phyloP scores from a whole-genome alignment of 2,329 filamentous ascomycete species.

The Pseudogymnoascus sp. region DNA sequence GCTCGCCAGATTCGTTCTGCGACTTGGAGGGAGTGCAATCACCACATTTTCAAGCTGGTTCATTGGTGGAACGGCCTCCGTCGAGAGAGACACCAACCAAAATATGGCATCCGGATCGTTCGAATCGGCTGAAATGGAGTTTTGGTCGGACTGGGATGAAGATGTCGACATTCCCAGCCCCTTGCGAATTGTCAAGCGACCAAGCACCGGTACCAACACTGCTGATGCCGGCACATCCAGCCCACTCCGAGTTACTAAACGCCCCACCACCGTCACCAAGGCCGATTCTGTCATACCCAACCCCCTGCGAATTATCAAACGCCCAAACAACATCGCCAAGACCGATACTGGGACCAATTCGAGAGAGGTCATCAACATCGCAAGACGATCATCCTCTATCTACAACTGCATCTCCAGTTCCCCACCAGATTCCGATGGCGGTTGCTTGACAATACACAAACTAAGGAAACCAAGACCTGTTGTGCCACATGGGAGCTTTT shows the following conservation, averaged over 20 bases:
- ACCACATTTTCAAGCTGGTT: slow-evolving; percentile 25
- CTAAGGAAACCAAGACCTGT: not conserved
- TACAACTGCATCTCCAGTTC: not conserved
- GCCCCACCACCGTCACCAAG: not conserved
- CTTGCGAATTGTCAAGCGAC: slow-evolving; percentile 7
- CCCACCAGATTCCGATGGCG: not conserved
- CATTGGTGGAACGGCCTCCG: slow-evolving; percentile 19
- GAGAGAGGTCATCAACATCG: slow-evolving; percentile 1
- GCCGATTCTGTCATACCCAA: not conserved
- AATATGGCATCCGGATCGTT: slow-evolving; percentile 32
- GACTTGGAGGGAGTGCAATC: slow-evolving; percentile 30
- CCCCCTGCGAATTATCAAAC: not conserved
- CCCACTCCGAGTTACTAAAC: not conserved
- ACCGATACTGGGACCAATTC: not conserved
- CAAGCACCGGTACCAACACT: not conserved
- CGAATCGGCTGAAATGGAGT: slow-evolving; percentile 27
- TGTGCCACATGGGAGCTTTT: not conserved
- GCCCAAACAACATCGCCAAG: not conserved
- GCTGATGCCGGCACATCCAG: not conserved
- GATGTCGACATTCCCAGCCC: slow-evolving; percentile 3
- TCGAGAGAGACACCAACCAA: not conserved
- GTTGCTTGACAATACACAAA: slow-evolving; percentile 4
- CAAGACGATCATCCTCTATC: slow-evolving; percentile 7
- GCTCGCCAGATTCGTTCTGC: slow-evolving; percentile 31
- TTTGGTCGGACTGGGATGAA: slow-evolving; percentile 17